Percentiles rank a stretch among this genome's conserved stretches.
Conservation (phyloP, 495 filamentous ascomycete species). For the Penicillium longicatenatum region DNA sequence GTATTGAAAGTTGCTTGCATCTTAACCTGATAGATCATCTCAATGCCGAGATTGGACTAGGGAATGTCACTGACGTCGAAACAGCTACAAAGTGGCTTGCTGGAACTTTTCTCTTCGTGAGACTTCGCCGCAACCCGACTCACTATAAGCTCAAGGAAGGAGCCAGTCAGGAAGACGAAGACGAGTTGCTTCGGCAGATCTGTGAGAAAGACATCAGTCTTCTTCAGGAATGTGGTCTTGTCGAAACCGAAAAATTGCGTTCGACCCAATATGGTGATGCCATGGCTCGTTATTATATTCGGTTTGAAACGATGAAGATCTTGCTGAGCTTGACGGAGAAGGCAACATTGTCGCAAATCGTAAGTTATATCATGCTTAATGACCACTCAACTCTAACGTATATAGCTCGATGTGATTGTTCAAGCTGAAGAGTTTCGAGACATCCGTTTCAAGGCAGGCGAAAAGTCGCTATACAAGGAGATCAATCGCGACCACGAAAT, state of each 20-base stretch:
- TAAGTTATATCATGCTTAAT: conserved; percentile 43
- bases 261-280: conserved; percentile 81
- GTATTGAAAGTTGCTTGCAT: conserved; percentile 86
- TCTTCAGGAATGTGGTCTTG: conserved; percentile 62
- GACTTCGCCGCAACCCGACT: conserved; percentile 75
- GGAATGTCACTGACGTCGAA: conserved; percentile 69
- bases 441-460: conserved; percentile 70
- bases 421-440: conserved; percentile 80
- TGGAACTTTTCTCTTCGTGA: conserved; percentile 85
- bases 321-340: conserved; percentile 64
- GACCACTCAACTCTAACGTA: conserved; percentile 32
- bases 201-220: conserved; percentile 77
- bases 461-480: conserved; percentile 77
- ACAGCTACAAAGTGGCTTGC: conserved; percentile 82
- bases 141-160: conserved; percentile 75
- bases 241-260: conserved; percentile 54
- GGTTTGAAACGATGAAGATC: conserved; percentile 86
- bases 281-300: conserved; percentile 92
- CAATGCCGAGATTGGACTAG: conserved; percentile 89
- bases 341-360: conserved; percentile 68
- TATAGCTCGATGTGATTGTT: conserved; percentile 63
- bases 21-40: conserved; percentile 87
- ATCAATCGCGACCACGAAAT: conserved; percentile 75
- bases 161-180: conserved; percentile 53
- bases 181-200: conserved; percentile 75